A percentile compares a stretch with the other conserved stretches of the same genome.
These are phyloP conservation scores for Fusarium fracticaudum DNA, from an alignment of 2,329 filamentous ascomycete genomes.

Conservation along the genomic window DNA sequence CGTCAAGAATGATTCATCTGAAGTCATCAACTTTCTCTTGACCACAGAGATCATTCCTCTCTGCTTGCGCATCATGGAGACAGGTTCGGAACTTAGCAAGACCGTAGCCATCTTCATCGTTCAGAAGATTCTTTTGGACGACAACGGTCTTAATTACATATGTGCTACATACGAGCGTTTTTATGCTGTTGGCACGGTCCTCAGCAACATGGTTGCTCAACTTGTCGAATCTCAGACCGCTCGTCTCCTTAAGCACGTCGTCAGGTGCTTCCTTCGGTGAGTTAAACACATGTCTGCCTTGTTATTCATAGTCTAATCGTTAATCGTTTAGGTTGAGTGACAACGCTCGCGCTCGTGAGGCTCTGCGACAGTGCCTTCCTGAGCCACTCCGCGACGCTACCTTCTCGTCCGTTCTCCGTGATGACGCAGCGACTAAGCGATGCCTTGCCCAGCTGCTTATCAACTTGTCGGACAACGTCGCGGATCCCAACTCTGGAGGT, in stretches of 20 bases:
- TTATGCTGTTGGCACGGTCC: conserved; percentile 95
- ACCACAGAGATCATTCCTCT: conserved; percentile 99
- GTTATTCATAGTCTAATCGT: conserved; percentile 13
- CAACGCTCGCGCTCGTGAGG: conserved; percentile 94
- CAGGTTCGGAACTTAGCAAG: conserved; percentile 96
- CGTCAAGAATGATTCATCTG: conserved; percentile 98
- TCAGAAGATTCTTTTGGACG: conserved; percentile 97
- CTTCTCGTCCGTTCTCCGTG: conserved; percentile 93
- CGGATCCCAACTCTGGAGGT: conserved; percentile 54
- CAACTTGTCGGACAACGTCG: conserved; percentile 91
- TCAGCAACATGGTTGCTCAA: conserved; percentile 99
- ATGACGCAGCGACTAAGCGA: conserved; percentile 96
- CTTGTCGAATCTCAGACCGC: conserved; percentile 98
- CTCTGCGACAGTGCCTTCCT: conserved; percentile 92
- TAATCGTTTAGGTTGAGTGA: conserved; percentile 77
- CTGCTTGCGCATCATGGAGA: conserved; percentile 99
- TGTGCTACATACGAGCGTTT: conserved; percentile 99
- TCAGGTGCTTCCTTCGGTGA: conserved; percentile 94
- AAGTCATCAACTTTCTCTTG: conserved; percentile 98
- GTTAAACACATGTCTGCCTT: conserved; percentile 44
- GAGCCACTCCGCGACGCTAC: conserved; percentile 99
- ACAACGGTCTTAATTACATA: conserved; percentile 96
- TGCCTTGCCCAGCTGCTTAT: conserved; percentile 97
- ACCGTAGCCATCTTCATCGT: conserved; percentile 99
- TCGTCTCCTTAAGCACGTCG: conserved; percentile 94